Evolutionary conservation across 495 filamentous ascomycete genomes (phyloP), one percentile per base, ranked within the genome.

Genomic region (Talaromyces liani): DNA sequence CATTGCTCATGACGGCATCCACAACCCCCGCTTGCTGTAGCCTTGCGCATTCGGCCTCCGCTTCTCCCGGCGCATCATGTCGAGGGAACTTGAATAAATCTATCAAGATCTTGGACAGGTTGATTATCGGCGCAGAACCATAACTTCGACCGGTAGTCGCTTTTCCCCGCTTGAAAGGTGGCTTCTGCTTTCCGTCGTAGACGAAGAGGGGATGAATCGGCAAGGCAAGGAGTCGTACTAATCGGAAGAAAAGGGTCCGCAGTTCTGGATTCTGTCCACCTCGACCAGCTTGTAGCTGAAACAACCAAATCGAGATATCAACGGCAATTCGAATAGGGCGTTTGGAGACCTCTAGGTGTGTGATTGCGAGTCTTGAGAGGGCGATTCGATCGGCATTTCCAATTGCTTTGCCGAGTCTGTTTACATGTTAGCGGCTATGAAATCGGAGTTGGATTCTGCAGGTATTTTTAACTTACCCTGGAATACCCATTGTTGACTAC

Each of bases 271-370:
- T 97, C 27, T 84, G 85, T 56, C 95, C 95, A 24, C 94, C 92
- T 73, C 88, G 84, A 18, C 90, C 88, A 7, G 91, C 87, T 66
- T 95, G 92, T 7, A 88, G 87, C 69, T 99, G 94, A 69, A 97
- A 98, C 24, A 96, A 87, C 95, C 95, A 99, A 72, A 99, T 97
- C 0, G 92, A 92, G 64, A 94, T 89, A 71, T 99, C 95, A 58
- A 99, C 91, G 20, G 95, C 95, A 29, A 99, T 80, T 14, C 92
- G 87, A 6, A 98, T 79, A 0, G 94, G 92, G 4, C 87, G 83
- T 24, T 84, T 80, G 47, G 82, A 85, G 34, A 83, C 73, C 65
- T 92, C 87, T 63, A 93, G 82, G 62, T 90, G 87, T 18, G 89
- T 81, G 41, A 91, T 81, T 31, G 92, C 88, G 58, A 97, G 81